Conservation (phyloP, 805 yeast species). For the Kazachstania taianensis region DNA sequence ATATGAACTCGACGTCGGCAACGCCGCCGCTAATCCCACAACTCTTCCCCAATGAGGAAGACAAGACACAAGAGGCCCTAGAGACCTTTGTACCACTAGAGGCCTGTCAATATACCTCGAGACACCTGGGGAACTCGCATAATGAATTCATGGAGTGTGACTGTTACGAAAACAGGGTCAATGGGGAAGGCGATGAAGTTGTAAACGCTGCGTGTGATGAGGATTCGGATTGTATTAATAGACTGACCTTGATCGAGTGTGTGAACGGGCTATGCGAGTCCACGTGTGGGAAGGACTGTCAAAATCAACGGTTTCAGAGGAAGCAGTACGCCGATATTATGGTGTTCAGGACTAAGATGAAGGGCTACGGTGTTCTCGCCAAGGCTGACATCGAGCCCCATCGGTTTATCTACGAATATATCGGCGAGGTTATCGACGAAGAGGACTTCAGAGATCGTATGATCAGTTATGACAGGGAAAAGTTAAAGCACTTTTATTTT, state of each 20-base stretch:
- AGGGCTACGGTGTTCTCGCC: slow-evolving; percentile 88
- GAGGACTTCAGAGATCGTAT: slow-evolving; percentile 61
- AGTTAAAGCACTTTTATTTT: slow-evolving; percentile 77
- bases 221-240: slow-evolving; percentile 80
- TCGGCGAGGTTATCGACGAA: slow-evolving; percentile 89
- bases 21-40: slow-evolving; percentile 3
- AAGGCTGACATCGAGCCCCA: slow-evolving; percentile 45
- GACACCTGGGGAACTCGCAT: slow-evolving; percentile 51
- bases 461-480: slow-evolving; percentile 58
- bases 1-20: slow-evolving; percentile 2
- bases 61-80: slow-evolving; percentile 62
- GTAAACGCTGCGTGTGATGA: slow-evolving; percentile 68
- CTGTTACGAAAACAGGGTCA: slow-evolving; percentile 39
- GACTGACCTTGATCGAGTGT: slow-evolving; percentile 90
- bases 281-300: slow-evolving; percentile 67
- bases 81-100: slow-evolving; percentile 44
- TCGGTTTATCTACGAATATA: slow-evolving; percentile 80
- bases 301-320: slow-evolving; percentile 80
- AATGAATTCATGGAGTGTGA: slow-evolving; percentile 85
- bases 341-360: slow-evolving; percentile 70
- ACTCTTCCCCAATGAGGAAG: slow-evolving; percentile 32
- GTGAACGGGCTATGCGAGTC: slow-evolving; percentile 47
- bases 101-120: slow-evolving; percentile 53
- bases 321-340: slow-evolving; percentile 65
- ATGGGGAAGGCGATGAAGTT: slow-evolving; percentile 14